phyloP scores from a whole-genome alignment of 1,284 basidiomycete genomes.

The Marasmius oreades region DNA sequence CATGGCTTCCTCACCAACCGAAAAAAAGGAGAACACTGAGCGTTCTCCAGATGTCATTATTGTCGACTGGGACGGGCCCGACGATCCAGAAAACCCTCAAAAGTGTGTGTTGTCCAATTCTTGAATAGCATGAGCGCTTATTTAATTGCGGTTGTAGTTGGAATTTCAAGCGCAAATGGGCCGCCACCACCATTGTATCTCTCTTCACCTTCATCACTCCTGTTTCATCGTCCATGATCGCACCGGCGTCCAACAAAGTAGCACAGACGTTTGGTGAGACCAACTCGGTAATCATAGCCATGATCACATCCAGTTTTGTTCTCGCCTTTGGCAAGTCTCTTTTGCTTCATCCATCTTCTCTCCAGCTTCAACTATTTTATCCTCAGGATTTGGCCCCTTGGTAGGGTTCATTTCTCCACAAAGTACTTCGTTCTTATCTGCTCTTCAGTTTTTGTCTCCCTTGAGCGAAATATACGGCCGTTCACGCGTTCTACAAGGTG shows the following conservation, averaged over 20 bases:
- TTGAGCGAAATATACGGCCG: slow-evolving; percentile 51
- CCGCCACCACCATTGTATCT: slow-evolving; percentile 44
- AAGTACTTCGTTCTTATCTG: neutral
- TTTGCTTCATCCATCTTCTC: slow-evolving; percentile 33
- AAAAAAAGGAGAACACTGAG: neutral
- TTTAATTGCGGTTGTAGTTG: too few species aligned
- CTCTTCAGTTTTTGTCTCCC: slow-evolving; percentile 41
- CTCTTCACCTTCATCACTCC: slow-evolving; percentile 49
- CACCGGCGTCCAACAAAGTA: slow-evolving; percentile 43
- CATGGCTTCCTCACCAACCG: too few species aligned
- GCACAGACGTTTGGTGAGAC: slow-evolving; percentile 41
- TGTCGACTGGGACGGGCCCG: slow-evolving; percentile 49
- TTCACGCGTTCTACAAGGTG: slow-evolving; percentile 37
- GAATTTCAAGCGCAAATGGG: slow-evolving; percentile 45
- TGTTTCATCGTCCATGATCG: slow-evolving; percentile 51
- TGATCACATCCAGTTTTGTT: slow-evolving; percentile 50
- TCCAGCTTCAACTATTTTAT: neutral
- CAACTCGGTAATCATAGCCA: slow-evolving; percentile 34
- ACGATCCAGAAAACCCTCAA: slow-evolving; percentile 53
- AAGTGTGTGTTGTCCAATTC: slow-evolving; percentile 32
- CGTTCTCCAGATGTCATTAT: slow-evolving; percentile 11
- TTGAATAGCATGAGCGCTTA: too few species aligned
- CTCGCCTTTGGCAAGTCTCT: slow-evolving; percentile 39
- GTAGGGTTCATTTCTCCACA: slow-evolving; percentile 1
- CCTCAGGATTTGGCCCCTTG: slow-evolving; percentile 42